Percentiles rank a stretch among this genome's conserved stretches.
Conservation (phyloP, 192 early-diverging fungal species). For the Mortierella hygrophila region DNA sequence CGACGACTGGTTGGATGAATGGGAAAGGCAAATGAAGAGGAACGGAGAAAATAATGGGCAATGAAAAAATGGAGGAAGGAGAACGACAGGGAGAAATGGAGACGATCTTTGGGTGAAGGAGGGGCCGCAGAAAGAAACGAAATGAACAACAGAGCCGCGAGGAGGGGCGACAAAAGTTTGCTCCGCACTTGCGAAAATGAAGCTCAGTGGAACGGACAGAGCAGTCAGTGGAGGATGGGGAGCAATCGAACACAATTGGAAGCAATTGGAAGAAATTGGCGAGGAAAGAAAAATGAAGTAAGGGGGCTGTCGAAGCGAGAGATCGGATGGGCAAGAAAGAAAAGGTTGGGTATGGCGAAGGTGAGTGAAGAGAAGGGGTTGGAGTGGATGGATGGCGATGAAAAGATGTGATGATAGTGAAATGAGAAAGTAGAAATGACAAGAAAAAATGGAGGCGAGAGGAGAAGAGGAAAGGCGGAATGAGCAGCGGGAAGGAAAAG, state of each 20-base stretch:
- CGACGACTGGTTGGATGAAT: neutral
- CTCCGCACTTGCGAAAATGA: too few species aligned
- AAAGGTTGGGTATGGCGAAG: neutral
- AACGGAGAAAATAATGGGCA: neutral
- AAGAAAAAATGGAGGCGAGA: neutral
- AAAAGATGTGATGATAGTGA: neutral
- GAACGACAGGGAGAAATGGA: neutral
- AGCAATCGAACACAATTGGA: too few species aligned
- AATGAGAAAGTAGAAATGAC: neutral
- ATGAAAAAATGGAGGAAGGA: neutral
- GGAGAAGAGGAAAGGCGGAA: neutral
- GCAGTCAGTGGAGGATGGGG: too few species aligned
- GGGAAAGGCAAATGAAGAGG: neutral
- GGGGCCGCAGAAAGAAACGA: neutral
- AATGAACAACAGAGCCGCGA: neutral
- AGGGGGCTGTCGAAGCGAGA: neutral
- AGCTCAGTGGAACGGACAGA: too few species aligned
- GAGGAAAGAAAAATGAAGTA: too few species aligned
- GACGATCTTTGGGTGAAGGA: neutral
- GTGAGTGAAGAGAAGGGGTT: neutral
- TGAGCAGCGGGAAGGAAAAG: neutral
- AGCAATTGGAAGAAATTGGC: too few species aligned
- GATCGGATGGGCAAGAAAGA: neutral
- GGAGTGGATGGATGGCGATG: neutral
- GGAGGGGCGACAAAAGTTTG: too few species aligned